Percentiles rank a stretch among this genome's conserved stretches.
Evolutionary conservation across 495 filamentous ascomycete species (phyloP).

Genomic region (Tuber borchii): DNA sequence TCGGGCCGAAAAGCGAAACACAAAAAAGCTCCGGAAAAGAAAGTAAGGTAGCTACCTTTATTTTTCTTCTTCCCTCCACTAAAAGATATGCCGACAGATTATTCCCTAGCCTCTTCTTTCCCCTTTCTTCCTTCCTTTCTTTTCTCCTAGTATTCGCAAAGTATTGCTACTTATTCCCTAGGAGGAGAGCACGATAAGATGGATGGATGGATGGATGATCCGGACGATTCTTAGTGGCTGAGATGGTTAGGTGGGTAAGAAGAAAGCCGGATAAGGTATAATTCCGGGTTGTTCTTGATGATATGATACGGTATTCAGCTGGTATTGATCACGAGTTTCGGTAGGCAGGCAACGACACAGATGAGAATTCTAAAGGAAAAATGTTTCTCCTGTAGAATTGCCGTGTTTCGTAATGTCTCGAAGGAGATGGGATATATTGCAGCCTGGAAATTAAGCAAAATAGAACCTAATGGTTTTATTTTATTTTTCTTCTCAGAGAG

Average conservation of each 20-base stretch:
- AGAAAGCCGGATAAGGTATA: background rate
- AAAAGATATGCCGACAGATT: background rate
- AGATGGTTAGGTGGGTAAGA: background rate
- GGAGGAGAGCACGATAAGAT: conserved; percentile 14
- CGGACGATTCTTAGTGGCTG: conserved; percentile 5
- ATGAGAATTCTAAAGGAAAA: conserved; percentile 13
- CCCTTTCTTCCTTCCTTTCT: background rate
- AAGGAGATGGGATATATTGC: conserved; percentile 17
- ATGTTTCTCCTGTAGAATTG: conserved; percentile 16
- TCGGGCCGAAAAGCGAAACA: conserved; percentile 3
- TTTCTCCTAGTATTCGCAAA: background rate
- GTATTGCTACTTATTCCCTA: conserved; percentile 19
- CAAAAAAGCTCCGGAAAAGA: background rate
- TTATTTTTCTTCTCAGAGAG: conserved; percentile 1
- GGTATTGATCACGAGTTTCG: conserved; percentile 17
- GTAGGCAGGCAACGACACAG: conserved; percentile 19
- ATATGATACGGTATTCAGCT: conserved; percentile 16
- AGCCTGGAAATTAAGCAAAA: conserved; percentile 19
- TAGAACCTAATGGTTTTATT: conserved; percentile 13
- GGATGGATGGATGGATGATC: conserved; percentile 1
- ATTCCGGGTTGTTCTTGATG: conserved; percentile 15
- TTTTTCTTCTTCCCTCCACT: background rate
- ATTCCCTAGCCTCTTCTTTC: background rate
- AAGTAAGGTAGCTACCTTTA: background rate
- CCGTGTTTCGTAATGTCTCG: conserved; percentile 18